Percentiles rank a stretch among this genome's conserved stretches.
phyloP scores from a whole-genome alignment of 179 eudicot genomes.

The Nepenthes alata region DNA sequence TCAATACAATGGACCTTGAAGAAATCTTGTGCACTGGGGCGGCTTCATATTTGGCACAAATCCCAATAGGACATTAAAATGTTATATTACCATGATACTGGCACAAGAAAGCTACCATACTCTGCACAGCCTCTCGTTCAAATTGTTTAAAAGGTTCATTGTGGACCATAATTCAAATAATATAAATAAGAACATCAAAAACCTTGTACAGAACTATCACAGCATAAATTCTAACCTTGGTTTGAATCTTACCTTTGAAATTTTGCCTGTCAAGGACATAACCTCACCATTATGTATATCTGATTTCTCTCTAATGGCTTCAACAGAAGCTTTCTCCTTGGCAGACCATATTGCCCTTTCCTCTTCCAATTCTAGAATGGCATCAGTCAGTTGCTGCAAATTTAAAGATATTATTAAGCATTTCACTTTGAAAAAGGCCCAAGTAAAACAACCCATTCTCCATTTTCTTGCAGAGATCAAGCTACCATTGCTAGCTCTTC shows the following conservation, averaged over 20 bases:
- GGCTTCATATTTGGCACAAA: too few relatives aligned
- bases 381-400: slow-evolving; percentile 83
- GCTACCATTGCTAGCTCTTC: slow-evolving; percentile 83
- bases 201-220: not conserved
- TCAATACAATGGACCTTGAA: too few relatives aligned
- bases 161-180: too few relatives aligned
- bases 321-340: slow-evolving; percentile 74
- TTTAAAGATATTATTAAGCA: slow-evolving; percentile 1
- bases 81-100: too few relatives aligned
- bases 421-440: not conserved
- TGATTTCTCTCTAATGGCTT: slow-evolving; percentile 55
- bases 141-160: too few relatives aligned
- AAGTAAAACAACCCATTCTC: not conserved
- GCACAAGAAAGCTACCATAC: too few relatives aligned
- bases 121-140: too few relatives aligned
- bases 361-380: slow-evolving; percentile 81
- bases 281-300: slow-evolving; percentile 37
- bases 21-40: too few relatives aligned
- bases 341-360: slow-evolving; percentile 83
- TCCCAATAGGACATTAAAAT: too few relatives aligned
- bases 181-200: not conserved
- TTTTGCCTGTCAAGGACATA: slow-evolving; percentile 32
- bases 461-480: slow-evolving; percentile 1
- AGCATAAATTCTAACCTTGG: not conserved
- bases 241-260: slow-evolving; percentile 38